Percentiles rank a stretch among this genome's conserved stretches.
phyloP scores from a whole-genome alignment of 1,284 basidiomycete genomes.

The Microbotryum intermedium region DNA sequence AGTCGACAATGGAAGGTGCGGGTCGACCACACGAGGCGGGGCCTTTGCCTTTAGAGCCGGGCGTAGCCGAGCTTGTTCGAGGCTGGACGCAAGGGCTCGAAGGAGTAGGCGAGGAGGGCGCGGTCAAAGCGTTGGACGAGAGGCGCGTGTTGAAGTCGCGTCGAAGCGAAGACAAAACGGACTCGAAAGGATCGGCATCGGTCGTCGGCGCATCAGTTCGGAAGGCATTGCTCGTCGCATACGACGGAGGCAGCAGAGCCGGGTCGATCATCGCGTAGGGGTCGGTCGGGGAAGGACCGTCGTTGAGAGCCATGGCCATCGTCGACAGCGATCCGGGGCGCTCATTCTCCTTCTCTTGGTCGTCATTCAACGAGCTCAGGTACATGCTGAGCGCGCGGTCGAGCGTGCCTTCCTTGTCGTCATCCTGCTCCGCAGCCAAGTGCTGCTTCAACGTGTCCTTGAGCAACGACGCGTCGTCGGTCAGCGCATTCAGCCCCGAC shows the following conservation, averaged over 20 bases:
- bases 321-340: not conserved
- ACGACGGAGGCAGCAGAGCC: not conserved
- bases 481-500: not conserved
- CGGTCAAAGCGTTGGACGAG: slow-evolving; percentile 30
- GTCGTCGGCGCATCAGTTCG: slow-evolving; percentile 9
- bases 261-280: not conserved
- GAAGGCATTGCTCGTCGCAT: not conserved
- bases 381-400: slow-evolving; percentile 11
- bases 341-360: not conserved
- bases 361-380: too few relatives aligned
- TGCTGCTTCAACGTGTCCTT: too few relatives aligned
- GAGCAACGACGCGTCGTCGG: too few relatives aligned
- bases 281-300: too few relatives aligned
- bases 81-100: slow-evolving; percentile 29
- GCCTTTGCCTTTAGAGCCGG: slow-evolving; percentile 27
- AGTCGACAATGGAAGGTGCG: slow-evolving; percentile 24
- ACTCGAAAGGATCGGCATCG: slow-evolving; percentile 20
- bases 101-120: slow-evolving; percentile 21
- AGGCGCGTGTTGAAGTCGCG: slow-evolving; percentile 22
- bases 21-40: slow-evolving; percentile 20
- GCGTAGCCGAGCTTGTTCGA: slow-evolving; percentile 25
- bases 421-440: not conserved
- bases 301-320: not conserved
- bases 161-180: slow-evolving; percentile 22
- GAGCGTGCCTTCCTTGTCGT: not conserved